These are phyloP conservation scores for Hyaloscypha hepaticicola DNA, from an alignment of 495 filamentous ascomycete genomes.

Conservation along the genomic window DNA sequence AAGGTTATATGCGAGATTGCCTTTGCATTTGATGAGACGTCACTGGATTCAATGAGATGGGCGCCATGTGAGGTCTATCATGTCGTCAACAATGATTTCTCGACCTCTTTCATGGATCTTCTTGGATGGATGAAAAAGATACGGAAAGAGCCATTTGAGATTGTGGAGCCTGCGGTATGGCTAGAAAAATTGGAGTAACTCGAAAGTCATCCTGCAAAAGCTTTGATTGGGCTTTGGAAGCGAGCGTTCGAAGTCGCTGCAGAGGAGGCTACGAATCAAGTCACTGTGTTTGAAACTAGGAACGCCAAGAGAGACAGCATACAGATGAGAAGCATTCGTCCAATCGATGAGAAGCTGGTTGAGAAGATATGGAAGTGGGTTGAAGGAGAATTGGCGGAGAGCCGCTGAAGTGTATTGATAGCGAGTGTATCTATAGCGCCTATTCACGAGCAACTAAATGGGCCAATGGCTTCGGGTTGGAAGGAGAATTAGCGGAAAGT, in stretches of 20 bases:
- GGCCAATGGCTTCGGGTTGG: no score
- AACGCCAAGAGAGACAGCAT: constrained; percentile 16
- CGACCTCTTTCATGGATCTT: constrained; percentile 44
- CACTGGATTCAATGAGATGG: background rate
- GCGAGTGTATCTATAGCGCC: background rate
- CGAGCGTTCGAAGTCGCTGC: constrained; percentile 16
- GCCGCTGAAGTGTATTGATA: background rate
- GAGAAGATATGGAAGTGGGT: constrained; percentile 48
- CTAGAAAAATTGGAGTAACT: constrained; percentile 38
- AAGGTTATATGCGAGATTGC: constrained; percentile 43
- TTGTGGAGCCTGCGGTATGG: constrained; percentile 43
- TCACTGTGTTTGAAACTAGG: background rate
- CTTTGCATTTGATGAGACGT: constrained; percentile 1
- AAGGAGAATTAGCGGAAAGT: no score
- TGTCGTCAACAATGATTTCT: constrained; percentile 45
- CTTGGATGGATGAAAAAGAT: constrained; percentile 42
- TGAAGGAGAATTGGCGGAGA: background rate
- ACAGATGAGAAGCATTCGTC: constrained; percentile 36
- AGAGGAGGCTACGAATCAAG: background rate
- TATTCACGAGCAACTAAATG: no score
- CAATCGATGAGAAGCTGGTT: constrained; percentile 42
- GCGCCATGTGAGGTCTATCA: constrained; percentile 44
- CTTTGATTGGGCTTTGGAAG: constrained; percentile 50
- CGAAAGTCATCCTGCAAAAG: constrained; percentile 39
- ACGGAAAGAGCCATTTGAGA: constrained; percentile 34